phyloP scores from a whole-genome alignment of 352 stramenopile species.

The Aphanomyces euteiches region DNA sequence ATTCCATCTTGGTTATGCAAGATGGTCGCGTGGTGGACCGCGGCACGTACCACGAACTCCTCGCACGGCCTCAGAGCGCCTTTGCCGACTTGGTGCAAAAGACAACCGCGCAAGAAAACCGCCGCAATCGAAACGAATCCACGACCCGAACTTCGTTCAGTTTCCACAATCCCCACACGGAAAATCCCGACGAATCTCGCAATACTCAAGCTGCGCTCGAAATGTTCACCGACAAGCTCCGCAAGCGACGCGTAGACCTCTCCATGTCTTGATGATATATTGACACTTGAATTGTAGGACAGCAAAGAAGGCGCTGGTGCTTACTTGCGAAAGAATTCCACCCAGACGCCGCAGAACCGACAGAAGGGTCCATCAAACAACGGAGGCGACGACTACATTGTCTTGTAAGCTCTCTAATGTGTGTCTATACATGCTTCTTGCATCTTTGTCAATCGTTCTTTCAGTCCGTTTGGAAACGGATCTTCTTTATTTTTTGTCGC shows the following conservation, averaged over 20 bases:
- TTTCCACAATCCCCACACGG: not conserved
- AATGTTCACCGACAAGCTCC: slow-evolving; percentile 9
- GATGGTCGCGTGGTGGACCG: slow-evolving; percentile 23
- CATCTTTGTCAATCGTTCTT: not conserved
- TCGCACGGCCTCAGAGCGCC: not conserved
- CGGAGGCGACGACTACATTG: slow-evolving; percentile 15
- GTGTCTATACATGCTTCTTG: not conserved
- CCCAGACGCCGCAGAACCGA: too few relatives aligned
- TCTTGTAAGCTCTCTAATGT: slow-evolving; percentile 18
- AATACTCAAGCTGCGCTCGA: slow-evolving; percentile 7
- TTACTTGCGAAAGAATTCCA: too few relatives aligned
- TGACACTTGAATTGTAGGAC: not conserved
- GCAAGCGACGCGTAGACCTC: slow-evolving; percentile 6
- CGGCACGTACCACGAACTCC: slow-evolving; percentile 30
- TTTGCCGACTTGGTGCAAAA: slow-evolving; percentile 21
- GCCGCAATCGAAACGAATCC: not conserved
- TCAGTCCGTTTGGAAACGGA: too few relatives aligned
- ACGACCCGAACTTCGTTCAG: not conserved
- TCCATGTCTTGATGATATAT: not conserved
- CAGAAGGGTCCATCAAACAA: too few relatives aligned
- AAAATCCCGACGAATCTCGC: not conserved
- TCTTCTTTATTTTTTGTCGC: too few relatives aligned
- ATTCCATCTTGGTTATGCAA: slow-evolving; percentile 29
- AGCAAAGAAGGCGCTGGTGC: not conserved
- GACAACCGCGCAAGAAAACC: not conserved